Percentiles rank a stretch among this genome's conserved stretches.
These are phyloP conservation scores for Xylaria sp. DNA, from an alignment of 2,329 filamentous ascomycete species.

Conservation along the genomic window DNA sequence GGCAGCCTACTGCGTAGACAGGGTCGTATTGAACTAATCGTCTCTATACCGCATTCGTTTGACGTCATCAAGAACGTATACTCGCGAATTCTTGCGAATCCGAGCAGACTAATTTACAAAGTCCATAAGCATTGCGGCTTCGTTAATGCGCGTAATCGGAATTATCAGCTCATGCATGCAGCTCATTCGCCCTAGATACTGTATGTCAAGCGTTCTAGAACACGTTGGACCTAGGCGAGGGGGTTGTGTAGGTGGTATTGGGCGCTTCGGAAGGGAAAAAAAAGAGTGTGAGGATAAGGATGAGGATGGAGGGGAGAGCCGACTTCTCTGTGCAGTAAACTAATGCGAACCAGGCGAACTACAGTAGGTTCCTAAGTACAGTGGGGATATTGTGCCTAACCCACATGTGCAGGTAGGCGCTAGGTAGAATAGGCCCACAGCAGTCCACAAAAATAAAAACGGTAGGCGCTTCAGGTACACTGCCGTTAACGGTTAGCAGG, in stretches of 20 bases:
- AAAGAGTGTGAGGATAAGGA: neutral
- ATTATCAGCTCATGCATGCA: neutral
- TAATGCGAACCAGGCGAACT: neutral
- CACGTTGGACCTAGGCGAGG: neutral
- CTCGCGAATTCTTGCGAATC: neutral
- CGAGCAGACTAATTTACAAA: neutral
- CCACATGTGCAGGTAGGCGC: neutral
- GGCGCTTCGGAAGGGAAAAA: neutral
- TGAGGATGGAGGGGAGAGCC: neutral
- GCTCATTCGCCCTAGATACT: neutral
- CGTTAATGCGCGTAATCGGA: neutral
- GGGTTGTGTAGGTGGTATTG: neutral
- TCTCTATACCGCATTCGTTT: neutral
- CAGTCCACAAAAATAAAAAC: neutral
- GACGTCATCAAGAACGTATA: neutral
- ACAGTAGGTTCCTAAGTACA: neutral
- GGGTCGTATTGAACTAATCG: neutral
- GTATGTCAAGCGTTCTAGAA: constrained; percentile 10
- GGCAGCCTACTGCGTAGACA: neutral
- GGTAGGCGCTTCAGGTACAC: too few species aligned
- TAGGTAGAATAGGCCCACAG: neutral
- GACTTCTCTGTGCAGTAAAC: neutral
- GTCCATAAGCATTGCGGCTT: neutral
- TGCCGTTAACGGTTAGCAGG: too few species aligned
- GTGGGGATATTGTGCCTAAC: too few species aligned